Evolutionary conservation across 2,329 filamentous ascomycete species (phyloP).

Genomic region (Epichloe gansuensis): DNA sequence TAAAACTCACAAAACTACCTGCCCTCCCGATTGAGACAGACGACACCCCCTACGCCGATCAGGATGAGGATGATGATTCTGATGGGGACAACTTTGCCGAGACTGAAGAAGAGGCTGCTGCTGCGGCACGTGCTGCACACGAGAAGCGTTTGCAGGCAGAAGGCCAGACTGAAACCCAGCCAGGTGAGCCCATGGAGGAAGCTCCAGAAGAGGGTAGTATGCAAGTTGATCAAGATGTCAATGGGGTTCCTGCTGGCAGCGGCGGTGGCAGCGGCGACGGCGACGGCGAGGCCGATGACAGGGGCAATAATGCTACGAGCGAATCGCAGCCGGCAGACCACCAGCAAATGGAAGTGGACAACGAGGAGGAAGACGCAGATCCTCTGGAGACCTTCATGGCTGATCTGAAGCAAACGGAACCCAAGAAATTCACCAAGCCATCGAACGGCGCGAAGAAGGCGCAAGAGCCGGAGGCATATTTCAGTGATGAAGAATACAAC

Average conservation of each 20-base stretch:
- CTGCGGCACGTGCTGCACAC: slow-evolving; percentile 71
- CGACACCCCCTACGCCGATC: slow-evolving; percentile 45
- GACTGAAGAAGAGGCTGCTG: slow-evolving; percentile 77
- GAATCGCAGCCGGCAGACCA: slow-evolving; percentile 16
- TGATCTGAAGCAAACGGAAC: slow-evolving; percentile 43
- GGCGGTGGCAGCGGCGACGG: neutral
- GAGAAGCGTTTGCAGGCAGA: slow-evolving; percentile 56
- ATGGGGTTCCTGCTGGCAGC: slow-evolving; percentile 12
- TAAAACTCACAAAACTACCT: slow-evolving; percentile 84
- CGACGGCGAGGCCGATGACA: slow-evolving; percentile 8
- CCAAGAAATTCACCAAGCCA: slow-evolving; percentile 23
- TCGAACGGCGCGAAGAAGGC: slow-evolving; percentile 33
- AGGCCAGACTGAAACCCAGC: slow-evolving; percentile 33
- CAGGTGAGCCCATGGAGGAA: slow-evolving; percentile 26
- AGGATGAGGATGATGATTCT: slow-evolving; percentile 57
- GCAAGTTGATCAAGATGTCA: slow-evolving; percentile 12
- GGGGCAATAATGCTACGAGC: neutral
- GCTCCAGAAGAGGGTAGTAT: slow-evolving; percentile 13
- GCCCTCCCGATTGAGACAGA: slow-evolving; percentile 56
- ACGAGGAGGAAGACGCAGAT: slow-evolving; percentile 58
- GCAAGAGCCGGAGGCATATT: slow-evolving; percentile 71
- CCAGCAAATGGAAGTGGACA: slow-evolving; percentile 50
- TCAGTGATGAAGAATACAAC: slow-evolving; percentile 68
- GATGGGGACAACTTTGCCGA: slow-evolving; percentile 66
- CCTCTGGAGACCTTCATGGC: slow-evolving; percentile 97